phyloP scores from a whole-genome alignment of 2,329 filamentous ascomycete species.

The Ceratocystis ficicola region DNA sequence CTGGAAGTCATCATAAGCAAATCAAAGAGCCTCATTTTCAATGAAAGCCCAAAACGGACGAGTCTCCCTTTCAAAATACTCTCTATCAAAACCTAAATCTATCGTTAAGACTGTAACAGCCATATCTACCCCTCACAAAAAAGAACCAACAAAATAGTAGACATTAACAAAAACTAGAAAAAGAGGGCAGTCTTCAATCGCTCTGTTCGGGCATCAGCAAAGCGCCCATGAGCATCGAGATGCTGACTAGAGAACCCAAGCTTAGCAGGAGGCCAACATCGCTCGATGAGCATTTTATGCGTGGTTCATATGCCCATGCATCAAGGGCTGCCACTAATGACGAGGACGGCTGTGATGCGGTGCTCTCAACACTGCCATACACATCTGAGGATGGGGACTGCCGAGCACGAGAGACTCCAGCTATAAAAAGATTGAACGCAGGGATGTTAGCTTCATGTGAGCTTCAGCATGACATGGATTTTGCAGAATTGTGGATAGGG shows the following conservation, averaged over 20 bases:
- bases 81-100: neutral
- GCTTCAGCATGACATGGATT: neutral
- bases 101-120: neutral
- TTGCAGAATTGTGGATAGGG: neutral
- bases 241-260: slow-evolving; percentile 16
- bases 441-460: neutral
- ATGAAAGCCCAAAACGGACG: no score
- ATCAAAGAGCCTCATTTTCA: no score
- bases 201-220: slow-evolving; percentile 16
- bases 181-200: slow-evolving; percentile 8
- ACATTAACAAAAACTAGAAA: neutral
- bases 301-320: slow-evolving; percentile 18
- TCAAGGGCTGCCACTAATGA: slow-evolving; percentile 10
- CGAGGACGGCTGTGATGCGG: neutral
- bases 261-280: slow-evolving; percentile 19
- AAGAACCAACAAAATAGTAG: neutral
- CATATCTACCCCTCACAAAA: neutral
- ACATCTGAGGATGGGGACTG: neutral
- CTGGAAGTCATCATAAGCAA: no score
- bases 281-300: slow-evolving; percentile 16
- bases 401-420: neutral
- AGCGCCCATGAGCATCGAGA: slow-evolving; percentile 17
- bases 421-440: slow-evolving; percentile 12
- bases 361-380: neutral
- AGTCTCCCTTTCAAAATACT: no score